Evolutionary conservation across 139 green algal species (phyloP), one percentile per base, ranked within the genome.

Genomic region (Coccomyxa sp.): DNA sequence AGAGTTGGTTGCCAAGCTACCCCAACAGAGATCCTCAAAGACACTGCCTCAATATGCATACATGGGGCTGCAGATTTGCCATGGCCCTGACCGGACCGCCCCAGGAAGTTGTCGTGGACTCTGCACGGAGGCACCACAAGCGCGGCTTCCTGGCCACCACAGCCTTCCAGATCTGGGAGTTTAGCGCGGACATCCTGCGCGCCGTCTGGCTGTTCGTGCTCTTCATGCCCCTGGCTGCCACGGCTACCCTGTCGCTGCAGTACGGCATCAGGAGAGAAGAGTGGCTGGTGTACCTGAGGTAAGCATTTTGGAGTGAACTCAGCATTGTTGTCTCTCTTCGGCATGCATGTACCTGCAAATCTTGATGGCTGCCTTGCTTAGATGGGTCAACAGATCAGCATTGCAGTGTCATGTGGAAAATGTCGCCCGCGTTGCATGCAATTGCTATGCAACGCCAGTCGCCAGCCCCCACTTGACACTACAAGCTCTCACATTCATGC

Each of bases 161-260:
- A 29, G 34, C 10, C 9, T 29, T 29, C 2, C 35, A 35, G 33
- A 27, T 74, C 70, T 50, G 16, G 38, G 38, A 76, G 38, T 16
- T 37, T 22, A 14, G 9, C 24, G 24, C 38, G 22, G 71, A 76
- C 73, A n/a, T 90, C 27, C n/a, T 80, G 6, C 89, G 89, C 39
- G 73, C 88, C 16, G 31, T 86, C 40, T 89, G 76, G 74, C 86
- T 96, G 55, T 68, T 85, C 16, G 24, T 88, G 6, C 77, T 96
- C 36, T 95, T 94, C 70, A 41, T 83, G 3, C 92, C 92, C 0
- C 79, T 90, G 36, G 39, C 85, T 4, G 31, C 88, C 22, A 78
- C 83, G 0, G 86, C 88, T 2, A 86, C 89, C 3, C 75, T 93
- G 29, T 87, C 84, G 0, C 39, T 95, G 39, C 22, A 74, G 27